phyloP scores from a whole-genome alignment of 108 stramenopile species.

The Cyclotella kingstonii region DNA sequence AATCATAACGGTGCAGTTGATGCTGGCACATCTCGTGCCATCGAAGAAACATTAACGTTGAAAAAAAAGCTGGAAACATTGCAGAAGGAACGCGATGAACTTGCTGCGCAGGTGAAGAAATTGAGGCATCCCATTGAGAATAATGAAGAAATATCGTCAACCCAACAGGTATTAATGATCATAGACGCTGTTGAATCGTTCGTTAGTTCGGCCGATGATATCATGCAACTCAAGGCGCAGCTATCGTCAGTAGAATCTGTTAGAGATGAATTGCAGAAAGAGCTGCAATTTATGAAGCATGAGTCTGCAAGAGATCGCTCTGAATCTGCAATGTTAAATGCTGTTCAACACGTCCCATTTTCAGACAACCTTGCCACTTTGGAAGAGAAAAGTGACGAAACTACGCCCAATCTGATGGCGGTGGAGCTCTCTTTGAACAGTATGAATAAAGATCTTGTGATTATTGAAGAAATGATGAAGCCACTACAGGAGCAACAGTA shows the following conservation, averaged over 20 bases:
- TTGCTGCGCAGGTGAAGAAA: neutral
- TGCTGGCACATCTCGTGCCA: no score
- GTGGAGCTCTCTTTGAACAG: neutral
- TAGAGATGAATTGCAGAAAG: neutral
- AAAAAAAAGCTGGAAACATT: neutral
- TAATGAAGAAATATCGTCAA: no score
- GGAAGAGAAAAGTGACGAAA: neutral
- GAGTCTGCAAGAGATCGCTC: no score
- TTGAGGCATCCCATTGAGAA: neutral
- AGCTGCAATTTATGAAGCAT: no score
- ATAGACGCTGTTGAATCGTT: no score
- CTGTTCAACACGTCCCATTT: no score
- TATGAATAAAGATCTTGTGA: neutral
- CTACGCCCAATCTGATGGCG: neutral
- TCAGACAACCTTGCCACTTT: neutral
- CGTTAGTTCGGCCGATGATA: conserved; percentile 1
- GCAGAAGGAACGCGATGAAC: conserved; percentile 4
- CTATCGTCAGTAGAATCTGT: no score
- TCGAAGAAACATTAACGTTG: no score
- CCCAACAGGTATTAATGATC: no score
- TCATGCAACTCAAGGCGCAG: neutral
- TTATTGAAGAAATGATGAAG: neutral
- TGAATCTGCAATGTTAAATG: no score
- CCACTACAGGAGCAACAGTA: no score
- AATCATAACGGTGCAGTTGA: no score